A percentile compares a stretch with the other conserved stretches of the same genome.
Conservation (phyloP, 2,329 filamentous ascomycete genomes). For the Lecanicillium sp. region DNA sequence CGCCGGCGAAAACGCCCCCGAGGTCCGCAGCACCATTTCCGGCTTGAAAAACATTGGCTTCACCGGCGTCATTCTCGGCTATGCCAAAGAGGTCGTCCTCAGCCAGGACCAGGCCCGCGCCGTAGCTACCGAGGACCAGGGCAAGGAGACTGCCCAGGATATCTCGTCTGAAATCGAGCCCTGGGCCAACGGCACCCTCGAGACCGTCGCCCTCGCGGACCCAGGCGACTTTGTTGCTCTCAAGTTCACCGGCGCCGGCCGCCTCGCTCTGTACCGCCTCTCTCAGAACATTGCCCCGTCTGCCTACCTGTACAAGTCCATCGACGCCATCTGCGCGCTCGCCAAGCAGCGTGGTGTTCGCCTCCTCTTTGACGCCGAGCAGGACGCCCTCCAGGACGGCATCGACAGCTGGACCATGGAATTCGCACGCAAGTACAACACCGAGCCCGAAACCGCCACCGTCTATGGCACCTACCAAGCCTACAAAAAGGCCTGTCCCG, state of each 20-base stretch:
- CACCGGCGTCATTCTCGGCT: slow-evolving; percentile 74
- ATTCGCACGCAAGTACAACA: slow-evolving; percentile 17
- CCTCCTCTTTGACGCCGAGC: slow-evolving; percentile 5
- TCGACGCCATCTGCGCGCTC: slow-evolving; percentile 66
- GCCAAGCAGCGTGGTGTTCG: slow-evolving; percentile 61
- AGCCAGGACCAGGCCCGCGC: slow-evolving; percentile 41
- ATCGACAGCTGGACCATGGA: slow-evolving; percentile 6
- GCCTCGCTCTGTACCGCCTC: slow-evolving; percentile 60
- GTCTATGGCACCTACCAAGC: slow-evolving; percentile 77
- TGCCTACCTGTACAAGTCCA: slow-evolving; percentile 56
- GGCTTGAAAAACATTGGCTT: slow-evolving; percentile 68
- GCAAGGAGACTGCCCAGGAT: slow-evolving; percentile 37
- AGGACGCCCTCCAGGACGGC: slow-evolving; percentile 1
- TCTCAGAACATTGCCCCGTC: slow-evolving; percentile 55
- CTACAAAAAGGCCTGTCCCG: slow-evolving; percentile 58
- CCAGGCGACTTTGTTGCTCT: slow-evolving; percentile 56
- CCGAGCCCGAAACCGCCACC: slow-evolving; percentile 51
- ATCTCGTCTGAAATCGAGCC: slow-evolving; percentile 53
- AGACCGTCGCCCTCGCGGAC: slow-evolving; percentile 61
- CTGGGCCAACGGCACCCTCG: slow-evolving; percentile 68
- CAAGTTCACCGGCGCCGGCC: slow-evolving; percentile 78
- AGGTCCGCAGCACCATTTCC: slow-evolving; percentile 58
- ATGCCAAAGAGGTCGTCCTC: slow-evolving; percentile 73
- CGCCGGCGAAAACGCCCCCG: slow-evolving; percentile 63
- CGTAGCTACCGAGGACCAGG: slow-evolving; percentile 34